Percentiles rank a stretch among this genome's conserved stretches.
These are phyloP conservation scores for Tolypocladium cylindrosporum DNA, from an alignment of 2,329 filamentous ascomycete species.

Conservation along the genomic window DNA sequence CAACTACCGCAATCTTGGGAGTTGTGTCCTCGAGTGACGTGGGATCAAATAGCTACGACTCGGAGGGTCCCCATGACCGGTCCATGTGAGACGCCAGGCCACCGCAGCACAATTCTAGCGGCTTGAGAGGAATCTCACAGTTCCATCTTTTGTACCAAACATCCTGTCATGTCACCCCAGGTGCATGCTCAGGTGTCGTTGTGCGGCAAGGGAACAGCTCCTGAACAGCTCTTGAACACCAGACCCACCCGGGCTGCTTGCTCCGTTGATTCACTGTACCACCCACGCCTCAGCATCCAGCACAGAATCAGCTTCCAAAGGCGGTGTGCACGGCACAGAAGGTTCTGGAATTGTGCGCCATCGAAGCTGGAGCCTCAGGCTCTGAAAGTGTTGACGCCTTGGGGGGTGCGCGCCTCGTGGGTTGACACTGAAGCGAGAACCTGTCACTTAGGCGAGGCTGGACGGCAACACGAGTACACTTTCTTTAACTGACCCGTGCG, in stretches of 20 bases:
- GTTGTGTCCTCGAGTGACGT: not conserved
- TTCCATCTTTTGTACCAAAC: not conserved
- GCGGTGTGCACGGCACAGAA: not conserved
- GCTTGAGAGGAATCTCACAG: not conserved
- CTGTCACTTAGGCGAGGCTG: not conserved
- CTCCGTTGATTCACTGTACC: not conserved
- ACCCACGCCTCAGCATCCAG: not conserved
- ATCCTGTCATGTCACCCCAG: not conserved
- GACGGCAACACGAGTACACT: not conserved
- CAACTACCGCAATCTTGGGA: not conserved
- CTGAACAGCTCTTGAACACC: not conserved
- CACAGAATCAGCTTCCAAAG: not conserved
- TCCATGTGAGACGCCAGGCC: not conserved
- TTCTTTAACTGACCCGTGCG: not conserved
- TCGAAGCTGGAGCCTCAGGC: not conserved
- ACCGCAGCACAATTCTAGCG: not conserved
- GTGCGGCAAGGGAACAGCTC: not conserved
- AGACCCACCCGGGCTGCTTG: not conserved
- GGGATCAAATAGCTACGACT: not conserved
- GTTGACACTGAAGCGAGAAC: not conserved
- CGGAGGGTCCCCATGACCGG: not conserved
- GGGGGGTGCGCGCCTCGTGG: too few relatives aligned
- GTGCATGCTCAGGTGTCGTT: not conserved
- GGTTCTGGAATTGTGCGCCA: not conserved
- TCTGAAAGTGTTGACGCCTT: too few relatives aligned